These are phyloP conservation scores for Talaromyces wortmannii DNA, from an alignment of 495 filamentous ascomycete species.

Conservation along the genomic window DNA sequence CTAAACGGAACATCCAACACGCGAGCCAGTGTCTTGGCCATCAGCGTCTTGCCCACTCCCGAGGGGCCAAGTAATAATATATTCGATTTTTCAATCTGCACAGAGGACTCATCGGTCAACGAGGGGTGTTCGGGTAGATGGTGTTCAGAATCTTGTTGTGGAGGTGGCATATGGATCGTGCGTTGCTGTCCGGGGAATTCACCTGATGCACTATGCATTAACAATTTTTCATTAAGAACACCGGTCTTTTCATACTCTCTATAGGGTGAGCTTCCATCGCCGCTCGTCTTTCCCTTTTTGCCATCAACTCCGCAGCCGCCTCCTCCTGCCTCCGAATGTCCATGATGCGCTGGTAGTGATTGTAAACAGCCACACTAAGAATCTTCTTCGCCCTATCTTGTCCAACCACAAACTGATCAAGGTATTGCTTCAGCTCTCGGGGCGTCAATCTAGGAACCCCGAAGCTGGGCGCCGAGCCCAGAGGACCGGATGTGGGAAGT, in stretches of 20 bases:
- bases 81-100: constrained; percentile 93
- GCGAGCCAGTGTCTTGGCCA: constrained; percentile 74
- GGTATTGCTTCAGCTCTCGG: constrained; percentile 74
- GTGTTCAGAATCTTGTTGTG: constrained; percentile 3
- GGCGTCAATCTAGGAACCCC: constrained; percentile 75
- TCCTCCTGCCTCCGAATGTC: constrained; percentile 71
- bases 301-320: constrained; percentile 58
- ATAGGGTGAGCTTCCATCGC: constrained; percentile 39
- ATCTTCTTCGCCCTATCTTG: constrained; percentile 96
- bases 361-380: constrained; percentile 88
- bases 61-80: constrained; percentile 89
- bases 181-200: constrained; percentile 72
- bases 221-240: not conserved
- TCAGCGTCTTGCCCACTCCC: constrained; percentile 94
- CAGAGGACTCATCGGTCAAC: constrained; percentile 48
- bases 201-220: constrained; percentile 43
- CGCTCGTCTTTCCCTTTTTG: constrained; percentile 42
- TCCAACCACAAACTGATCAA: constrained; percentile 94
- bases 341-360: constrained; percentile 87
- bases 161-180: constrained; percentile 36
- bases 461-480: constrained; percentile 49
- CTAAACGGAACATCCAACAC: constrained; percentile 90
- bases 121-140: constrained; percentile 22
- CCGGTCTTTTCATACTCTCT: constrained; percentile 43
- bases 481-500: constrained; percentile 49